Percentiles rank a stretch among this genome's conserved stretches.
Evolutionary conservation across 768 basidiomycete genomes (phyloP).

Genomic region (Leccinellum rugosiceps): DNA sequence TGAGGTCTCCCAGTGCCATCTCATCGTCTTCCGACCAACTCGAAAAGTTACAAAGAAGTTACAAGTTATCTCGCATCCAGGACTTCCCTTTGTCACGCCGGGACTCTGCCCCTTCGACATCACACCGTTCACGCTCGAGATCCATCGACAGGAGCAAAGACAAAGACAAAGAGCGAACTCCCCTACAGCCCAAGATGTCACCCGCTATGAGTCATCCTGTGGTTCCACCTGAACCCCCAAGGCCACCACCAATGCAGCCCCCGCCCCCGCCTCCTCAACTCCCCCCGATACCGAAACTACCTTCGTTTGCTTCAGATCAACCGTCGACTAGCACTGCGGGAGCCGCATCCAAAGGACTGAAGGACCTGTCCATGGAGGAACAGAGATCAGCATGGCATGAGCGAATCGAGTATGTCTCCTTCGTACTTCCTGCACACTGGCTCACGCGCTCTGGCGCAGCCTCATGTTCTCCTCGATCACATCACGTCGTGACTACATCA

Average conservation of each 20-base stretch:
- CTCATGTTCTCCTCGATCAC: conserved; percentile 34
- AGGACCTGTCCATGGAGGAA: conserved; percentile 33
- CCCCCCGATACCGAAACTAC: conserved; percentile 16
- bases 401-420: conserved; percentile 38
- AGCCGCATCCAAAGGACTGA: conserved; percentile 5
- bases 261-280: conserved; percentile 17
- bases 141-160: conserved; percentile 12
- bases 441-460: conserved; percentile 22
- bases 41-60: conserved; percentile 21
- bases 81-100: conserved; percentile 4
- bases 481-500: conserved; percentile 32
- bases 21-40: conserved; percentile 27
- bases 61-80: background rate
- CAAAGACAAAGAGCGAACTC: conserved; percentile 1
- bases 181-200: background rate
- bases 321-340: background rate
- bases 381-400: conserved; percentile 38
- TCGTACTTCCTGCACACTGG: background rate
- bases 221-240: conserved; percentile 9
- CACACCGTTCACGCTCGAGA: conserved; percentile 8
- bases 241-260: conserved; percentile 18
- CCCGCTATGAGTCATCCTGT: background rate
- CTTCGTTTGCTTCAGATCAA: conserved; percentile 17
- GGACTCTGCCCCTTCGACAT: conserved; percentile 4
- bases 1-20: conserved; percentile 21